Percentiles rank a stretch among this genome's conserved stretches.
Evolutionary conservation across 208 protist species (phyloP).

Genomic region (Angomonas deanei): DNA sequence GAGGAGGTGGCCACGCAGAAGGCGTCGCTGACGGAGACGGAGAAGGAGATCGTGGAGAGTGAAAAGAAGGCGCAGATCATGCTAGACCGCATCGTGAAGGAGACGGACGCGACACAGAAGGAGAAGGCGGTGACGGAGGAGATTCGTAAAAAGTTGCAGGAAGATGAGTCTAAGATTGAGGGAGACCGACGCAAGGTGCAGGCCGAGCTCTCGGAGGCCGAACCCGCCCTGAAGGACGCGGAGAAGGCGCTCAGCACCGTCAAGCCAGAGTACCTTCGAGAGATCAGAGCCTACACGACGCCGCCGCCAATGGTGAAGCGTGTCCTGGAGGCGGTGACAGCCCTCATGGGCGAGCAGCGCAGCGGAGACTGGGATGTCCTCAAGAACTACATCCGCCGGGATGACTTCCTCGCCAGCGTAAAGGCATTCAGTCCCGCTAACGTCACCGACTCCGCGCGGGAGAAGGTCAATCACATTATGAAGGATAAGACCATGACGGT

Average conservation of each 20-base stretch:
- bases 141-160: conserved; percentile 75
- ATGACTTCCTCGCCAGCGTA: conserved; percentile 94
- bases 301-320: conserved; percentile 94
- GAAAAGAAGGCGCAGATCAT: conserved; percentile 70
- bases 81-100: conserved; percentile 83
- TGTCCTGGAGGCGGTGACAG: conserved; percentile 89
- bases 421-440: conserved; percentile 93
- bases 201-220: conserved; percentile 81
- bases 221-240: conserved; percentile 93
- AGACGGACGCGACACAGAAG: conserved; percentile 81
- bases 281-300: conserved; percentile 96
- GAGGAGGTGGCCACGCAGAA: conserved; percentile 83
- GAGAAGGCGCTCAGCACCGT: conserved; percentile 96
- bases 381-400: conserved; percentile 86
- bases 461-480: conserved; percentile 78
- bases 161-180: conserved; percentile 76
- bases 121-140: conserved; percentile 65
- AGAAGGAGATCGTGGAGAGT: conserved; percentile 72
- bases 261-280: conserved; percentile 94
- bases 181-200: conserved; percentile 59
- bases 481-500: conserved; percentile 91
- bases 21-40: conserved; percentile 78
- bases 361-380: conserved; percentile 93
- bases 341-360: conserved; percentile 75
- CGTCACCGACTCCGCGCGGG: conserved; percentile 54